Evolutionary conservation across 2,329 filamentous ascomycete species (phyloP).

Genomic region (Fusarium sp.): DNA sequence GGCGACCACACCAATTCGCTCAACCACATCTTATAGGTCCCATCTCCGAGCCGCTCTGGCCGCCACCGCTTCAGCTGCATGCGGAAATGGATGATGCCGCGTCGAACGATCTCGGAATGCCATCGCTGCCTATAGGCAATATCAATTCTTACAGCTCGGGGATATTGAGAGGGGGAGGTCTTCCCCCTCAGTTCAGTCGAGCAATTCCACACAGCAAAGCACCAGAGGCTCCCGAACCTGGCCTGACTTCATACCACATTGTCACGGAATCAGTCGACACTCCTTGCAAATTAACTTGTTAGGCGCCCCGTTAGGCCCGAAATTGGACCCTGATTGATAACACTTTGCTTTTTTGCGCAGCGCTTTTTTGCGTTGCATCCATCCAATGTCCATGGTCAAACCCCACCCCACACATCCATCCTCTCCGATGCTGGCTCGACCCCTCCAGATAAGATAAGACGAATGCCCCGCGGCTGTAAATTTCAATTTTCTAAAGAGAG

Average conservation of each 20-base stretch:
- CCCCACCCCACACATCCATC: not conserved
- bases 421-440: not conserved
- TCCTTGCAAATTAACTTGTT: not conserved
- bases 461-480: slow-evolving; percentile 46
- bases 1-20: not conserved
- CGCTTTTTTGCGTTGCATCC: not conserved
- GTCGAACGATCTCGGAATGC: not conserved
- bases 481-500: slow-evolving; percentile 45
- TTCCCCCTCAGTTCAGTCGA: not conserved
- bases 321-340: slow-evolving; percentile 4
- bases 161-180: not conserved
- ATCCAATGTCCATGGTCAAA: not conserved
- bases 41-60: not conserved
- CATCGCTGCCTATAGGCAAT: not conserved
- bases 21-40: not conserved
- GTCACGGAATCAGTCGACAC: not conserved
- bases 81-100: not conserved
- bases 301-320: not conserved
- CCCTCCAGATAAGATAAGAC: slow-evolving; percentile 42
- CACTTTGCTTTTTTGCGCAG: slow-evolving; percentile 1
- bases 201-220: not conserved
- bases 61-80: not conserved
- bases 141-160: not conserved
- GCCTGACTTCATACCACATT: not conserved
- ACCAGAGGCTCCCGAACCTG: not conserved